Evolutionary conservation across 495 filamentous ascomycete species (phyloP), one percentile per base, ranked within the genome.

Genomic region (Apiosordaria backusii): DNA sequence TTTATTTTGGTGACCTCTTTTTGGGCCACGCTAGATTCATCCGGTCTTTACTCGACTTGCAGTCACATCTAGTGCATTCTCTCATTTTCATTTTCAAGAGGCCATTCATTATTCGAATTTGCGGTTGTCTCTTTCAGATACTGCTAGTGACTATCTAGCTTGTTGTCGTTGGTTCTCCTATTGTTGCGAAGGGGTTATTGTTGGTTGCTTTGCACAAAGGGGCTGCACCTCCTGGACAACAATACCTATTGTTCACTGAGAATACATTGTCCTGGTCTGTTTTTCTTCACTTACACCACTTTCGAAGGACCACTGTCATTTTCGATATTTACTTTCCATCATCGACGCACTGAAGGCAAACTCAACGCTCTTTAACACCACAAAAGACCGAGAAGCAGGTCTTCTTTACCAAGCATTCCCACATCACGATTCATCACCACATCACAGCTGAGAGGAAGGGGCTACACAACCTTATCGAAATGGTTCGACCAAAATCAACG

Each of bases 401-500:
- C 35, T 45, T 45, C 35, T 9, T 45, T 15, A 45, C 6, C 35
- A 45, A 45, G 16, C 10, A 45, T 7, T 45, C 16, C 16, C 35
- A 45, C 35, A 45, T 15, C 5, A 18, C 35, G 16, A 45, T 45
- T 13, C 0, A 45, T 45, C 35, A 45, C 2, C 35, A 45, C 5
- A 45, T 13, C 35, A 45, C 3, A 45, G 6, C 9, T 13, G 0
- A 10, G 35, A 29, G 35, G 16, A 1, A 45, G n/a, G 16, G 35
- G 3, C 35, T 7, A 13, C 35, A 45, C 35, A 15, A 45, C 35
- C 3, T 7, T 9, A 45, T 15, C 16, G 35, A 50, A 35, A 67
- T 67, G 65, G 57, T 64, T 19, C 52, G 59, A 52, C 60, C 24
- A 5, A 21, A 50, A 18, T 10, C 62, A 50, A n/a, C 50, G 18